These are phyloP conservation scores for Mortierella hygrophila DNA, from an alignment of 192 early-diverging fungal genomes.

Conservation along the genomic window DNA sequence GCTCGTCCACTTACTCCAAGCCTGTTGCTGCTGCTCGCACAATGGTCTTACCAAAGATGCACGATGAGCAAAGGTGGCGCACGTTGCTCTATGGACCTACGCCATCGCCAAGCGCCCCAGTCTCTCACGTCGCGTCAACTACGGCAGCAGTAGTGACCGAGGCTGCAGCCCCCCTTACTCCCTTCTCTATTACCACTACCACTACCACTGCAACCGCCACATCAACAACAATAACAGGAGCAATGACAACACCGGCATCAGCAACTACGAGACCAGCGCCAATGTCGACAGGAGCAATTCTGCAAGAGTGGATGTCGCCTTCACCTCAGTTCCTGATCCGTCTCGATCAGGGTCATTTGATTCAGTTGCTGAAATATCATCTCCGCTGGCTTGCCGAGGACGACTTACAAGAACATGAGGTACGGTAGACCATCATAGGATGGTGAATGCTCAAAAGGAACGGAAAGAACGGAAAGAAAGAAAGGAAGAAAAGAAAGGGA, in stretches of 20 bases:
- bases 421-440: neutral
- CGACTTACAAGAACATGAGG: conserved; percentile 37
- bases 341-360: conserved; percentile 41
- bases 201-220: neutral
- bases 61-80: conserved; percentile 41
- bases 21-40: neutral
- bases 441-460: neutral
- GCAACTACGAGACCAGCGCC: neutral
- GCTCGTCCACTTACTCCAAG: neutral
- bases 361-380: conserved; percentile 38
- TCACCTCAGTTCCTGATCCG: conserved; percentile 30
- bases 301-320: conserved; percentile 17
- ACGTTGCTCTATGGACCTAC: conserved; percentile 26
- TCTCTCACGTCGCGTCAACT: neutral
- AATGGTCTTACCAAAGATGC: conserved; percentile 18
- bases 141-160: neutral
- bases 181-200: neutral
- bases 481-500: neutral
- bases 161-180: neutral
- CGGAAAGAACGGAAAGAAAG: neutral
- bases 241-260: neutral
- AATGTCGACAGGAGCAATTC: neutral
- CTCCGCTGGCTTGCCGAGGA: conserved; percentile 39
- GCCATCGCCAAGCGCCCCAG: neutral
- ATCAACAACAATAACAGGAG: neutral